Percentiles rank a stretch among this genome's conserved stretches.
Conservation (phyloP, 148 eudicot species). For the Diospyros kaki region DNA sequence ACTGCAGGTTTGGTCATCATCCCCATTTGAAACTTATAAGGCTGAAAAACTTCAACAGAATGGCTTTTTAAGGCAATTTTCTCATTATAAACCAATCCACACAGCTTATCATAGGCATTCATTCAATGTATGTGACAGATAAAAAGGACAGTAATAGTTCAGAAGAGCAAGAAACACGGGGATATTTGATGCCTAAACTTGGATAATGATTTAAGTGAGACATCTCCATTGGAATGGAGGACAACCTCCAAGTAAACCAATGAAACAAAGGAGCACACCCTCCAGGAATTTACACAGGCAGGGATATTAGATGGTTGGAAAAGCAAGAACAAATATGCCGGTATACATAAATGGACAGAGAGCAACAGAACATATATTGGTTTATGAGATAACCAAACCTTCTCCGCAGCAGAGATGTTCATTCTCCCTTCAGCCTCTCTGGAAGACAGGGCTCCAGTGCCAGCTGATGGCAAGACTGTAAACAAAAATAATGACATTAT, state of each 20-base stretch:
- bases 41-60: neutral
- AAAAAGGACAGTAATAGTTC: neutral
- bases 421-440: constrained; percentile 82
- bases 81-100: neutral
- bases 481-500: neutral
- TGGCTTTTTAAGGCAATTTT: neutral
- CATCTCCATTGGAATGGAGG: neutral
- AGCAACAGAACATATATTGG: neutral
- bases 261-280: neutral
- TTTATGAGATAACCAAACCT: constrained; percentile 32
- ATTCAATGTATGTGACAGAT: neutral
- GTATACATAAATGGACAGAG: neutral
- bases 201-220: neutral
- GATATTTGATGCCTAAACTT: neutral
- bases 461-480: constrained; percentile 72
- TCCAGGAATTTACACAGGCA: too few relatives aligned
- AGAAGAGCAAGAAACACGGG: neutral
- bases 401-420: constrained; percentile 56
- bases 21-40: neutral
- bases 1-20: neutral
- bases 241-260: neutral
- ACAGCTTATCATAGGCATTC: neutral
- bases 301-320: neutral
- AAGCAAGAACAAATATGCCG: neutral
- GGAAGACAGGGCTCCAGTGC: constrained; percentile 82